Evolutionary conservation across 2,329 filamentous ascomycete species (phyloP).

Genomic region (Myriangium duriaei): DNA sequence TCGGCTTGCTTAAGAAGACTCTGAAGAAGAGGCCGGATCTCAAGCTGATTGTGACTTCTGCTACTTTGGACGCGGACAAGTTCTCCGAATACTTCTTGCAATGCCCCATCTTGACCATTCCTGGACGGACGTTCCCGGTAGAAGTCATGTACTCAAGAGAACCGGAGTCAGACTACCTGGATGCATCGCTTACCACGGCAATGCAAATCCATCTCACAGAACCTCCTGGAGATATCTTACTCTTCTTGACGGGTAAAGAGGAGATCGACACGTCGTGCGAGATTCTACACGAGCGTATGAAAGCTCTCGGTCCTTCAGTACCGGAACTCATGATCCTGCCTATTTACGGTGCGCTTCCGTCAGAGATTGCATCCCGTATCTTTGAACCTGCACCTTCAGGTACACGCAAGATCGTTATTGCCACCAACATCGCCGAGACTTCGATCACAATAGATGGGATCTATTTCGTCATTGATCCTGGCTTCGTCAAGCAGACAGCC

Average conservation of each 20-base stretch:
- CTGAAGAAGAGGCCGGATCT: slow-evolving; percentile 73
- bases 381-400: slow-evolving; percentile 87
- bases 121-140: slow-evolving; percentile 86
- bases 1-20: slow-evolving; percentile 88
- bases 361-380: slow-evolving; percentile 85
- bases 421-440: slow-evolving; percentile 96
- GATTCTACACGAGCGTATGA: slow-evolving; percentile 90
- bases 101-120: slow-evolving; percentile 93
- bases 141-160: slow-evolving; percentile 92
- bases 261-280: slow-evolving; percentile 95
- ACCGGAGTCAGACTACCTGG: slow-evolving; percentile 89
- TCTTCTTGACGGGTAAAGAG: slow-evolving; percentile 94
- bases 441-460: slow-evolving; percentile 97
- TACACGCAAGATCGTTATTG: slow-evolving; percentile 85
- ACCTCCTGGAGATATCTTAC: slow-evolving; percentile 81
- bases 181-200: slow-evolving; percentile 85
- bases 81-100: slow-evolving; percentile 94
- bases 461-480: slow-evolving; percentile 92
- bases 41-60: slow-evolving; percentile 92
- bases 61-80: slow-evolving; percentile 92
- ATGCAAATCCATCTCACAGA: slow-evolving; percentile 98
- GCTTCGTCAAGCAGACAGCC: slow-evolving; percentile 94
- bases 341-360: slow-evolving; percentile 88
- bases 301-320: slow-evolving; percentile 77
- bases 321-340: slow-evolving; percentile 87